Percentiles rank a stretch among this genome's conserved stretches.
phyloP scores from a whole-genome alignment of 2,329 filamentous ascomycete genomes.

The Fusarium tanahbumbuense region DNA sequence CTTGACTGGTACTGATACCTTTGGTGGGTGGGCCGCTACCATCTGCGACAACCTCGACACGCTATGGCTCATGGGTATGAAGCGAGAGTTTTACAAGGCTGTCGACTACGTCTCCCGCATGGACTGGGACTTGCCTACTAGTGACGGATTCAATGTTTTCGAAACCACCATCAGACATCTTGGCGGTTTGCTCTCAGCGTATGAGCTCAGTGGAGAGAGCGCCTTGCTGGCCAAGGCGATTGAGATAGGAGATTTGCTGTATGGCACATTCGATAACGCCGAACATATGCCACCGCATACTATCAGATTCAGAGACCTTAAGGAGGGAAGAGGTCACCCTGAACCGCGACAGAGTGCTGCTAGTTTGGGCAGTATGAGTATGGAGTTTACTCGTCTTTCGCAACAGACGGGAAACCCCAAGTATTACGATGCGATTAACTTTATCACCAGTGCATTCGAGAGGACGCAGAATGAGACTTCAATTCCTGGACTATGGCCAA shows the following conservation, averaged over 20 bases:
- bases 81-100: slow-evolving; percentile 70
- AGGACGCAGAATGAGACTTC: slow-evolving; percentile 63
- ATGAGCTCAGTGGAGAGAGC: slow-evolving; percentile 70
- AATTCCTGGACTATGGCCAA: slow-evolving; percentile 72
- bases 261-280: slow-evolving; percentile 73
- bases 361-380: slow-evolving; percentile 64
- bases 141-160: slow-evolving; percentile 67
- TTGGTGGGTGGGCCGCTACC: slow-evolving; percentile 72
- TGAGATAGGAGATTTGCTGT: slow-evolving; percentile 71
- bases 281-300: slow-evolving; percentile 69
- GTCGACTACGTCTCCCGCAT: slow-evolving; percentile 61
- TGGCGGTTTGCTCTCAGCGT: slow-evolving; percentile 73
- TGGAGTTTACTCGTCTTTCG: slow-evolving; percentile 72
- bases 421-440: slow-evolving; percentile 70
- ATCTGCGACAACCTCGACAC: slow-evolving; percentile 72
- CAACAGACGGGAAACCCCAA: slow-evolving; percentile 69
- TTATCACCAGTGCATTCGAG: slow-evolving; percentile 67
- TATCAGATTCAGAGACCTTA: slow-evolving; percentile 56
- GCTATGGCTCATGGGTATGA: slow-evolving; percentile 74
- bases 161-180: slow-evolving; percentile 77
- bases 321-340: slow-evolving; percentile 48
- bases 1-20: slow-evolving; percentile 61
- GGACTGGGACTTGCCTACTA: slow-evolving; percentile 61
- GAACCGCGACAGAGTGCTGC: slow-evolving; percentile 49
- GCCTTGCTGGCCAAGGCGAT: slow-evolving; percentile 68